A percentile compares a stretch with the other conserved stretches of the same genome.
These are phyloP conservation scores for Lodderomyces metapsilosis DNA, from an alignment of 1,139 yeast species.

Conservation along the genomic window DNA sequence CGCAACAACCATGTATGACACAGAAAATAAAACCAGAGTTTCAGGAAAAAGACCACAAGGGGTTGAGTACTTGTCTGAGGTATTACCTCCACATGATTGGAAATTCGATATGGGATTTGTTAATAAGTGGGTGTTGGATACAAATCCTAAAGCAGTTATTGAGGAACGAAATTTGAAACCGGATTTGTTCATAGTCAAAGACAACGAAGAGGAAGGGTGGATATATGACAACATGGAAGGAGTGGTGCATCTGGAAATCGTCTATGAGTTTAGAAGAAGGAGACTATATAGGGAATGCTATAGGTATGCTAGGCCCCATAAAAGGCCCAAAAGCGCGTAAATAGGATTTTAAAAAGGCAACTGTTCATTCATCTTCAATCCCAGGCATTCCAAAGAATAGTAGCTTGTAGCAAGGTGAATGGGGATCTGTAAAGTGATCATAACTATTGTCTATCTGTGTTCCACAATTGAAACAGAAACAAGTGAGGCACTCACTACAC, in stretches of 20 bases:
- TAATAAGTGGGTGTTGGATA: slow-evolving; percentile 68
- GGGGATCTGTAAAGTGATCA: slow-evolving; percentile 47
- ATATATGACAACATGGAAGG: slow-evolving; percentile 35
- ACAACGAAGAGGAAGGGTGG: slow-evolving; percentile 46
- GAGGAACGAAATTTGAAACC: slow-evolving; percentile 38
- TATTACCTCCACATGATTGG: slow-evolving; percentile 76
- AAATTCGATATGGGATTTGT: slow-evolving; percentile 55
- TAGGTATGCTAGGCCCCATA: slow-evolving; percentile 31
- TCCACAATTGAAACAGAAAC: slow-evolving; percentile 62
- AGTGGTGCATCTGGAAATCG: slow-evolving; percentile 25
- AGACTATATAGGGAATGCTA: slow-evolving; percentile 51
- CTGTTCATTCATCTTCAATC: slow-evolving; percentile 22
- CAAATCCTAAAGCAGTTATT: slow-evolving; percentile 53
- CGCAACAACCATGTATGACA: slow-evolving; percentile 48
- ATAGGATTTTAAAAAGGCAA: slow-evolving; percentile 19
- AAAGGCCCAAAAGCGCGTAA: slow-evolving; percentile 8
- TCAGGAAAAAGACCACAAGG: slow-evolving; percentile 69
- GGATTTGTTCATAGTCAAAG: slow-evolving; percentile 22
- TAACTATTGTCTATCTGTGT: slow-evolving; percentile 47
- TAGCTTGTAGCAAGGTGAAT: slow-evolving; percentile 48
- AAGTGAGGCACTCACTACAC: slow-evolving; percentile 49
- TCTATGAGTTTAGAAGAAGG: slow-evolving; percentile 51
- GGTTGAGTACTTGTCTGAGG: slow-evolving; percentile 51
- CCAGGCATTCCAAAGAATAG: slow-evolving; percentile 59
- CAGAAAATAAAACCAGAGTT: slow-evolving; percentile 47